These are phyloP conservation scores for Lathyrus tuberosus DNA, from an alignment of 306 rosid species.

Conservation along the genomic window DNA sequence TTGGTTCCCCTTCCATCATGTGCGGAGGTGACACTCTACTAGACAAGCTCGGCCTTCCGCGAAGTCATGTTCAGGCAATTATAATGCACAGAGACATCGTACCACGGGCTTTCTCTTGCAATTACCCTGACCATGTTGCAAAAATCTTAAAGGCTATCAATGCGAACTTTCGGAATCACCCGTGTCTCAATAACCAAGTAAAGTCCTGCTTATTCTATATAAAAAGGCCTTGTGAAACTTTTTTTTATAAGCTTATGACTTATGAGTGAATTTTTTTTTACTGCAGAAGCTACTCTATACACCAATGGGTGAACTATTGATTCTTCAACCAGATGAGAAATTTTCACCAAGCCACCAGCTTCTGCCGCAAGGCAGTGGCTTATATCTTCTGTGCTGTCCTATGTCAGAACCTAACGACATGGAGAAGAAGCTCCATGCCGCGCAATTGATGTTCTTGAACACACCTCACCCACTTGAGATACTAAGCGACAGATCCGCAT, in stretches of 20 bases:
- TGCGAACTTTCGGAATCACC: slow-evolving; percentile 82
- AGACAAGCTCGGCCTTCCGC: slow-evolving; percentile 72
- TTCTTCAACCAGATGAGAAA: slow-evolving; percentile 89
- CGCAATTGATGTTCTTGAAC: slow-evolving; percentile 69
- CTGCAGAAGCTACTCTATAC: slow-evolving; percentile 73
- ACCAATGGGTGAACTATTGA: slow-evolving; percentile 90
- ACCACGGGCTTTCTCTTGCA: slow-evolving; percentile 94
- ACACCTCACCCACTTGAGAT: slow-evolving; percentile 97
- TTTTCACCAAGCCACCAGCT: slow-evolving; percentile 87
- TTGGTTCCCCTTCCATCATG: slow-evolving; percentile 91
- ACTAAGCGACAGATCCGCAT: slow-evolving; percentile 78
- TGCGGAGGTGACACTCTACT: slow-evolving; percentile 88
- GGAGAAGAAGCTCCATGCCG: slow-evolving; percentile 72
- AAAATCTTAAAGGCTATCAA: slow-evolving; percentile 85
- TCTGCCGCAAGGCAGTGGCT: slow-evolving; percentile 87
- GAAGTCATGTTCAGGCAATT: slow-evolving; percentile 75
- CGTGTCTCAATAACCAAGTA: slow-evolving; percentile 86
- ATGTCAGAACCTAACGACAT: slow-evolving; percentile 48
- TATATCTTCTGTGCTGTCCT: slow-evolving; percentile 63
- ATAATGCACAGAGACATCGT: slow-evolving; percentile 94
- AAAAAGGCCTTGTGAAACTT: neutral
- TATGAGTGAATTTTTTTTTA: slow-evolving; percentile 26
- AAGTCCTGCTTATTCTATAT: neutral
- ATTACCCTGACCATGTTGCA: slow-evolving; percentile 82
- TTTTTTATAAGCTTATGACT: slow-evolving; percentile 34